Evolutionary conservation across 768 basidiomycete genomes (phyloP), one percentile per base, ranked within the genome.

Genomic region (Antrodiella citrinella): DNA sequence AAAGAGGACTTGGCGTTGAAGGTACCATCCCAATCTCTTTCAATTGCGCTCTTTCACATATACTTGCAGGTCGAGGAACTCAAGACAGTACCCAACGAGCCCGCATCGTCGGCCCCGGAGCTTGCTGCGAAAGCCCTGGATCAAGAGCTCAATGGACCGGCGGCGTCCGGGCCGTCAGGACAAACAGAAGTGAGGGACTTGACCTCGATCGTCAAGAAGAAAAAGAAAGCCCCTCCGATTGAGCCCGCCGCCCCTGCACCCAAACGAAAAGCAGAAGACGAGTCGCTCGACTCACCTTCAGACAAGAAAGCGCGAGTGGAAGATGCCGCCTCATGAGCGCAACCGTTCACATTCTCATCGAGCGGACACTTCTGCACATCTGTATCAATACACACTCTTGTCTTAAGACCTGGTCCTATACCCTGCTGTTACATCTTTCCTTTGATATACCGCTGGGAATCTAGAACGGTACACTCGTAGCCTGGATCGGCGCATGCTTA

Each of bases 181-280:
- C 50, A 52, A 21, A 67, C 69, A 3, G 68, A 72, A 13, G 82
- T 95, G 40, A 89, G 91, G 57, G 90, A 95, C 59, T 69, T 95
- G 41, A 93, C 89, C 1, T 77, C 78, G 4, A 84, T 89, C 59
- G 89, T 95, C 44, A 92, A 91, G 72, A 97, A 93, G 74, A 91
- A 91, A 66, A 86, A 84, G 62, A 66, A 64, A 47, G 52, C 54
- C 0, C 54, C 62, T 12, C 55, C 56, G 2, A 45, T 53, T n/a
- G 67, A 66, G 7, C 61, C 56, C 11, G 55, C 60, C 7, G 55
- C 59, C 24, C 59, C 63, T 10, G 39, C 55, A 24, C 62, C 59
- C 12, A 91, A 90, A 65, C 79, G 88, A 46, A 90, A 89, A 66
- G 86, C 83, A 3, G 85, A 85, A 3, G 76, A 73, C 15, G 78